These are phyloP conservation scores for Arxiozyma heterogenica DNA, from an alignment of 1,139 yeast species.

Conservation along the genomic window DNA sequence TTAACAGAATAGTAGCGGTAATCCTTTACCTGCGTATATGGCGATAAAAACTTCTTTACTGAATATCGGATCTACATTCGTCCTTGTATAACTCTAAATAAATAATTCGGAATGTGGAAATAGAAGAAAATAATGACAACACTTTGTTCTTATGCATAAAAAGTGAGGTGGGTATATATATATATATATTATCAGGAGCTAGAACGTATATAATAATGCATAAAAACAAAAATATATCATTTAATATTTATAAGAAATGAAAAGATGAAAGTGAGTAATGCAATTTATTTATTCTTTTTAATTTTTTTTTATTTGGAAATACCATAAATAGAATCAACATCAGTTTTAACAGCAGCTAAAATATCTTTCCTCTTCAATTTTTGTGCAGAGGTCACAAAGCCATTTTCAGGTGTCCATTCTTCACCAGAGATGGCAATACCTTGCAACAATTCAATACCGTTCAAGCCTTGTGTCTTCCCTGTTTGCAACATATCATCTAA, in stretches of 20 bases:
- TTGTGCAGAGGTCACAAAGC: conserved; percentile 90
- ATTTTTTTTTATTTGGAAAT: background rate
- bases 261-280: background rate
- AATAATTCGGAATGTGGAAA: no score
- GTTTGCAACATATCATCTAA: conserved; percentile 56
- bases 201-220: no score
- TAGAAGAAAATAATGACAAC: no score
- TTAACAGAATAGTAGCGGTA: no score
- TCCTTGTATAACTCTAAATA: no score
- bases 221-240: no score
- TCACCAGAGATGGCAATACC: conserved; percentile 74
- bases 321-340: conserved; percentile 49
- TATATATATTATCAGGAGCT: no score
- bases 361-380: conserved; percentile 93
- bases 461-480: conserved; percentile 72
- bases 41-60: no score
- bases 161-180: no score
- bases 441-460: conserved; percentile 75
- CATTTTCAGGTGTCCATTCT: conserved; percentile 98
- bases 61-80: no score
- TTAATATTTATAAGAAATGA: background rate
- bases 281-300: background rate
- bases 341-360: conserved; percentile 49
- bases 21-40: no score
- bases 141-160: no score